Evolutionary conservation across 257 asterid genomes (phyloP), one percentile per base, ranked within the genome.

Genomic region (Nicotiana undulata): DNA sequence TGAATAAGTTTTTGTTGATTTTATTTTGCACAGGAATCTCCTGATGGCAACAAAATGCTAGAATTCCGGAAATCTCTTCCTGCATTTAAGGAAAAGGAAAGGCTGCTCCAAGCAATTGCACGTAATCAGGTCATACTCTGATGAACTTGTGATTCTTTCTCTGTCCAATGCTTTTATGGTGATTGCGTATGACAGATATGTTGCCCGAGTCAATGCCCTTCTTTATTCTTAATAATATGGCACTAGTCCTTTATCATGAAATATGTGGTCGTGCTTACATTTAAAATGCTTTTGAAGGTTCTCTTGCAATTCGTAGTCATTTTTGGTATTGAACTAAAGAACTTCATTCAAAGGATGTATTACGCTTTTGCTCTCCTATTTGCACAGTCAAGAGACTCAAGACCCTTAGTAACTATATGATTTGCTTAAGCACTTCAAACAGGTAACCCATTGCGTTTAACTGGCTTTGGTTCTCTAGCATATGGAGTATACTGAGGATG

Each of bases 101-200:
- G 91, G 87, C 90, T 95, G 78, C 99, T 95, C 86, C 91, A 95
- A 89, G 93, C 97, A 80, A 95, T 95, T 85, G 99, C 98, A 2
- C 87, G 87, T 81, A 95, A 95, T 86, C 99, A 95, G 98, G 99
- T 93, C 80, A 24, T 34, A 72, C 83, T 81, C 32, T 17, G 46
- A 80, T 18, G 58, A 81, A 74, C 74, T 81, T 17, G 9, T 68
- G 55, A 60, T 78, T 24, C 80, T 58, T 81, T 11, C 44, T 81
- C 76, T 70, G 29, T 70, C 6, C 59, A 79, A 29, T 63, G 75
- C 63, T 64, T 59, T 64, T 68, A 68, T 58, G 61, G 59, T 74
- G 56, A 82, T 49, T 78, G 26, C 76, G 20, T 79, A 76, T 77
- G 20, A 22, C 46, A 55, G 78, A 46, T 65, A 16, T 46, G 78